Evolutionary conservation across 129 eudicot genomes (phyloP).

Genomic region (Arctium minus): DNA sequence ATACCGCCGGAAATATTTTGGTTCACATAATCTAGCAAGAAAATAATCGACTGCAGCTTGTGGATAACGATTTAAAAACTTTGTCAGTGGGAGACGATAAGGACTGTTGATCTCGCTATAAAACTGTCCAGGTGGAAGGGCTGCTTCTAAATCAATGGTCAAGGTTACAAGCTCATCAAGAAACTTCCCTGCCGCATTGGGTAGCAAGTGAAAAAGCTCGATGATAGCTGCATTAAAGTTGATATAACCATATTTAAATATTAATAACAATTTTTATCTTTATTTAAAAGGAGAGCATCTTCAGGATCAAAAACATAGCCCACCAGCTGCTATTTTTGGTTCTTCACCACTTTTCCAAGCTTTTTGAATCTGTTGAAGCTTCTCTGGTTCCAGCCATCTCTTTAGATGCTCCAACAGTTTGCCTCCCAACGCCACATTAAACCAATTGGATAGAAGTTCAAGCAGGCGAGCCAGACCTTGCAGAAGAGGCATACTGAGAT

Average conservation of each 20-base stretch:
- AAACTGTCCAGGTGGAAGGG: conserved; percentile 91
- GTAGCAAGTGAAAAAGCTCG: conserved; percentile 96
- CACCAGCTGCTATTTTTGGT: conserved; percentile 99
- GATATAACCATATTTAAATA: background rate
- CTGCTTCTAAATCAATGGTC: conserved; percentile 89
- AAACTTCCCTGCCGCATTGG: conserved; percentile 94
- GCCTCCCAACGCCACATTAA: conserved; percentile 89
- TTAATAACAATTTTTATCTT: background rate
- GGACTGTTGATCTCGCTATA: conserved; percentile 99
- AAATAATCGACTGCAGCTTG: conserved; percentile 93
- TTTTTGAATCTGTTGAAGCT: conserved; percentile 90
- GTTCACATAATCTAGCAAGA: conserved; percentile 87
- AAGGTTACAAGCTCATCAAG: conserved; percentile 95
- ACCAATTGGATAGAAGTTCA: conserved; percentile 95
- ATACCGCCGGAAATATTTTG: conserved; percentile 89
- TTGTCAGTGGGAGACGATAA: conserved; percentile 90
- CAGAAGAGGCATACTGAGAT: conserved; percentile 94
- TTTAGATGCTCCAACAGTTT: conserved; percentile 94
- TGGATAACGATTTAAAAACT: conserved; percentile 85
- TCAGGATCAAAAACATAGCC: conserved; percentile 17
- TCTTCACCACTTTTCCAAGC: conserved; percentile 98
- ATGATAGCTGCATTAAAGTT: conserved; percentile 76
- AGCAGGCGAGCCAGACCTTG: conserved; percentile 97
- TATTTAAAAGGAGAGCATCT: background rate
- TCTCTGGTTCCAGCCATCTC: conserved; percentile 97